These are phyloP conservation scores for Russula brevipes DNA, from an alignment of 768 basidiomycete species.

Conservation along the genomic window DNA sequence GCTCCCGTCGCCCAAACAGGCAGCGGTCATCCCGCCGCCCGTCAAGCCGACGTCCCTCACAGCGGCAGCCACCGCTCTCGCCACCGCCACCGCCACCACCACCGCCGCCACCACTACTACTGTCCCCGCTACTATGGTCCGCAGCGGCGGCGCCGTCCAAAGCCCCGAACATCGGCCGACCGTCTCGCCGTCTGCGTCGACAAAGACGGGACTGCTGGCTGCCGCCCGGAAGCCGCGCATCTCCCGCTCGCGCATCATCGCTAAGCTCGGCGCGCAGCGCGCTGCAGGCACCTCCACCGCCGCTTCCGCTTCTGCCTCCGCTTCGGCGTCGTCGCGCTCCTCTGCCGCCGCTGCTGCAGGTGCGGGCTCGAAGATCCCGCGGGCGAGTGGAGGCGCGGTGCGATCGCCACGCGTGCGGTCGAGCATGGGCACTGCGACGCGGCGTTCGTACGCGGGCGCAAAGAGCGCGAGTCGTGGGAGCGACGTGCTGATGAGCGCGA, in stretches of 20 bases:
- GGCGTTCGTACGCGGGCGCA: slow-evolving; percentile 33
- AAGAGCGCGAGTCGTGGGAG: slow-evolving; percentile 30
- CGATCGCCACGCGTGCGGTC: slow-evolving; percentile 39
- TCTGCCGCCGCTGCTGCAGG: slow-evolving; percentile 17
- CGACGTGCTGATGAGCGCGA: slow-evolving; percentile 54
- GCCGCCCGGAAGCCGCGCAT: slow-evolving; percentile 65
- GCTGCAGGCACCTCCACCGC: slow-evolving; percentile 33
- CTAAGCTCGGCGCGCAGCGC: slow-evolving; percentile 68
- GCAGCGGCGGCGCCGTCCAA: neutral
- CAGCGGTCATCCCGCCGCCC: slow-evolving; percentile 20
- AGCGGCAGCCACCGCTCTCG: slow-evolving; percentile 28
- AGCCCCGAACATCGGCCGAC: neutral
- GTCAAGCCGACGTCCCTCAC: slow-evolving; percentile 31
- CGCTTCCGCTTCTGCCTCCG: neutral
- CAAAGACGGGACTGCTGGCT: slow-evolving; percentile 31
- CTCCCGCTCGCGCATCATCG: slow-evolving; percentile 76
- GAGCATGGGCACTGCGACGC: slow-evolving; percentile 38
- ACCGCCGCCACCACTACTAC: neutral
- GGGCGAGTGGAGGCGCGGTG: slow-evolving; percentile 9
- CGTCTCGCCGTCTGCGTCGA: slow-evolving; percentile 19
- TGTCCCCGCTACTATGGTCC: too few relatives aligned
- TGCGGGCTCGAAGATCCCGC: slow-evolving; percentile 14
- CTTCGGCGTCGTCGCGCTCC: neutral
- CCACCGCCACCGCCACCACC: neutral
- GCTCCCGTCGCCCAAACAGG: slow-evolving; percentile 34